Evolutionary conservation across 2,329 filamentous ascomycete species (phyloP).

Genomic region (Endothia cerciana): DNA sequence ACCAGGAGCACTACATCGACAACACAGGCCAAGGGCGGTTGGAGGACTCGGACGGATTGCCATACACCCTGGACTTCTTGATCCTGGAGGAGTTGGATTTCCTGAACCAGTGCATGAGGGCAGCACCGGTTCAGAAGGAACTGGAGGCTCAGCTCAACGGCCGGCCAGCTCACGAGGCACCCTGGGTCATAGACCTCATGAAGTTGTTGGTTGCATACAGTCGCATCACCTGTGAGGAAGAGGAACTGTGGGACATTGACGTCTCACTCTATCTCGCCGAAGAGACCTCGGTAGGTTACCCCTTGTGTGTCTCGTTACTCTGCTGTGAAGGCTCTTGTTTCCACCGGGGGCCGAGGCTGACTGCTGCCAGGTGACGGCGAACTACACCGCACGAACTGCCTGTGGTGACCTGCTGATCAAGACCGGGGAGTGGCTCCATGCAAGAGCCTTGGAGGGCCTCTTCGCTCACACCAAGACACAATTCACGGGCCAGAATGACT

Average conservation of each 20-base stretch:
- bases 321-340: not conserved
- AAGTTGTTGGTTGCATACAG: conserved; percentile 83
- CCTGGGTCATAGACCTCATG: conserved; percentile 88
- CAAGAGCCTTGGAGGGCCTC: conserved; percentile 76
- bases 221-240: conserved; percentile 89
- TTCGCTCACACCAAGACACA: conserved; percentile 75
- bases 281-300: conserved; percentile 69
- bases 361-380: conserved; percentile 69
- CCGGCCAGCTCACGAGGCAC: conserved; percentile 64
- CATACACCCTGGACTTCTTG: conserved; percentile 92
- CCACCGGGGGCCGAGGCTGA: conserved; percentile 1
- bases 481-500: conserved; percentile 62
- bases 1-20: conserved; percentile 83
- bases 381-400: conserved; percentile 92
- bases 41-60: conserved; percentile 88
- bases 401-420: conserved; percentile 93
- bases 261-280: conserved; percentile 94
- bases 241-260: conserved; percentile 95
- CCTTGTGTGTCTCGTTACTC: not conserved
- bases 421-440: conserved; percentile 84
- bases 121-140: conserved; percentile 84
- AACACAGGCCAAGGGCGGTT: conserved; percentile 84
- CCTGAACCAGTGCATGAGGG: conserved; percentile 86
- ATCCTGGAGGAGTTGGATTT: conserved; percentile 95
- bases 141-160: conserved; percentile 77